Evolutionary conservation across 140 eudicot genomes (phyloP).

Genomic region (Senecio squalidus): DNA sequence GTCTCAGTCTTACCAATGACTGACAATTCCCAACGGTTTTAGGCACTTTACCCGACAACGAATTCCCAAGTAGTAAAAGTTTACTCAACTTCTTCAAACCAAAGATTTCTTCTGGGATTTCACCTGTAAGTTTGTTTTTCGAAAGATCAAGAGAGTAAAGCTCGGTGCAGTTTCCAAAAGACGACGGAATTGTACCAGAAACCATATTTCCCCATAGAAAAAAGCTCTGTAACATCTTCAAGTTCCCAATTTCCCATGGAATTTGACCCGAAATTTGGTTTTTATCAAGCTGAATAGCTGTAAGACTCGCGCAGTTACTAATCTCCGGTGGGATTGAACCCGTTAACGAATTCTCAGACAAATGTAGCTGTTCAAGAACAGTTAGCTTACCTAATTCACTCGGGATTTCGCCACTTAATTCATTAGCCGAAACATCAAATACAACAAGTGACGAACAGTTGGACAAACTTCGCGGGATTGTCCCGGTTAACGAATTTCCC

Average conservation of each 20-base stretch:
- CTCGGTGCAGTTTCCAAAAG: constrained; percentile 80
- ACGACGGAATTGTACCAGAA: constrained; percentile 70
- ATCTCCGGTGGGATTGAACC: constrained; percentile 70
- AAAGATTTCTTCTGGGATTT: constrained; percentile 82
- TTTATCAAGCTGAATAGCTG: constrained; percentile 87
- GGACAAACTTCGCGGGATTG: constrained; percentile 69
- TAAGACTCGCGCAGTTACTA: constrained; percentile 82
- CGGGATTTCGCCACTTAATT: constrained; percentile 67
- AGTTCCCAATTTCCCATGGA: constrained; percentile 66
- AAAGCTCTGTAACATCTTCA: constrained; percentile 79
- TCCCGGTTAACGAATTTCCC: constrained; percentile 76
- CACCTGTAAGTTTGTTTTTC: constrained; percentile 70
- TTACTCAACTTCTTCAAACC: constrained; percentile 72
- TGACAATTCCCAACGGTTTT: constrained; percentile 60
- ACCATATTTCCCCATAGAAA: constrained; percentile 90
- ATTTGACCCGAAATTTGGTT: constrained; percentile 77
- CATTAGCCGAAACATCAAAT: constrained; percentile 79
- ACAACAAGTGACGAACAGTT: constrained; percentile 81
- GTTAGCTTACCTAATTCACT: constrained; percentile 68
- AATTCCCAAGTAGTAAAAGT: constrained; percentile 73
- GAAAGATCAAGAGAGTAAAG: constrained; percentile 86
- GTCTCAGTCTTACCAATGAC: constrained; percentile 79
- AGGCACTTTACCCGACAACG: constrained; percentile 63
- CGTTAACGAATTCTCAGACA: constrained; percentile 73
- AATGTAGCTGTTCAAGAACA: constrained; percentile 82